Base-by-base conservation (phyloP, 1,139 yeast species). In the Yueomyces sp. region DNA sequence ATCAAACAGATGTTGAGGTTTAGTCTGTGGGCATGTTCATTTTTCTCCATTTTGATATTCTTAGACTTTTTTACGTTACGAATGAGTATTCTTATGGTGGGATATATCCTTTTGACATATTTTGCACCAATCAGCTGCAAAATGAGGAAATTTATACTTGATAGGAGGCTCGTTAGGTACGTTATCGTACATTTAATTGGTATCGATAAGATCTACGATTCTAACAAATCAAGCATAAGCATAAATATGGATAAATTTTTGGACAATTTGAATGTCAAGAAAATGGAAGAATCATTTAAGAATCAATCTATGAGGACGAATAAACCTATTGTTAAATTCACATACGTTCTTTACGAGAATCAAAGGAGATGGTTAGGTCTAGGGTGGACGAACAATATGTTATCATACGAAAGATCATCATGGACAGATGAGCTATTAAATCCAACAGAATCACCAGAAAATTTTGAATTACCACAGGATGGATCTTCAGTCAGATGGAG, bases 361-460 rank as follows among this genome's bases (percentile, higher is more conserved):
- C 98, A 91, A 65, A 78, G 98, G 57, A 79, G 93, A 56, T 91
- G 98, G 98, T 70, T 91, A 38, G 98, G 97, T 7, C 85, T 91
- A 54, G 98, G 98, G 9, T 91, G 98, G 98, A 91, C 97, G 0
- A 70, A 93, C 8, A 91, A 87, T 57, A 70, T 91, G 58, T 69
- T 91, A 48, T 81, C 95, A 35, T 91, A 91, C 60, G 98, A 91
- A 62, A 74, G 98, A 57, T 79, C 96, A 0, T 82, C 97, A 2
- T 91, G 96, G 96, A 89, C 97, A 0, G 98, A 91, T 62, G 97
- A 91, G 63, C 87, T 87, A 56, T 70, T 89, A 48, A 91, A 89
- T 60, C 96, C 89, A 57, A 76, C 91, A 1, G 77, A 83, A 3
- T 70, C 89, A 3, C 82, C 93, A 27, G 94, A 83, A 11, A 64